Evolutionary conservation across 305 asterid species (phyloP).

Genomic region (Fraxinus dipetala): DNA sequence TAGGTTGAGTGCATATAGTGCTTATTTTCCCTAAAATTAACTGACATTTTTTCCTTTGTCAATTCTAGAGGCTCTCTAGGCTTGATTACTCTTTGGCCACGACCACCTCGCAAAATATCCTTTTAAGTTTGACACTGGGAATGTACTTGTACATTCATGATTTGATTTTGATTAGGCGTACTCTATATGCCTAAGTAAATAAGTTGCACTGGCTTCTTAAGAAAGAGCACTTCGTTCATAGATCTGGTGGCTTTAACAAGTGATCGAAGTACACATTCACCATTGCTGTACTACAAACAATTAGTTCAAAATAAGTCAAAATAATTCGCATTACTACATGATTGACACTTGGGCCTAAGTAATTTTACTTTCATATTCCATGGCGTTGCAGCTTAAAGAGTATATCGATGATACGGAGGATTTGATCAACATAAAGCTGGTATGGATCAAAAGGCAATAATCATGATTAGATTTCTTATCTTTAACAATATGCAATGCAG

Average conservation of each 20-base stretch:
- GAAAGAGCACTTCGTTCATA: background rate
- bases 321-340: conserved; percentile 3
- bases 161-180: background rate
- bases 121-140: background rate
- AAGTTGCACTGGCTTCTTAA: background rate
- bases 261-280: background rate
- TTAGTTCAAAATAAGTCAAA: background rate
- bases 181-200: background rate
- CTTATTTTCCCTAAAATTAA: background rate
- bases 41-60: background rate
- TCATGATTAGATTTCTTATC: background rate
- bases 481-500: background rate
- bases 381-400: conserved; percentile 80
- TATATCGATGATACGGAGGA: conserved; percentile 97
- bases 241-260: background rate
- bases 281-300: background rate
- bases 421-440: conserved; percentile 92
- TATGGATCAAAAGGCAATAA: conserved; percentile 25
- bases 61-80: background rate
- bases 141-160: background rate
- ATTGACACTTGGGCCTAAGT: background rate
- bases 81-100: background rate
- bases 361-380: conserved; percentile 14
- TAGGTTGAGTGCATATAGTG: background rate
- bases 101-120: background rate